Evolutionary conservation across 768 basidiomycete genomes (phyloP).

Genomic region (Collybia mongolica): DNA sequence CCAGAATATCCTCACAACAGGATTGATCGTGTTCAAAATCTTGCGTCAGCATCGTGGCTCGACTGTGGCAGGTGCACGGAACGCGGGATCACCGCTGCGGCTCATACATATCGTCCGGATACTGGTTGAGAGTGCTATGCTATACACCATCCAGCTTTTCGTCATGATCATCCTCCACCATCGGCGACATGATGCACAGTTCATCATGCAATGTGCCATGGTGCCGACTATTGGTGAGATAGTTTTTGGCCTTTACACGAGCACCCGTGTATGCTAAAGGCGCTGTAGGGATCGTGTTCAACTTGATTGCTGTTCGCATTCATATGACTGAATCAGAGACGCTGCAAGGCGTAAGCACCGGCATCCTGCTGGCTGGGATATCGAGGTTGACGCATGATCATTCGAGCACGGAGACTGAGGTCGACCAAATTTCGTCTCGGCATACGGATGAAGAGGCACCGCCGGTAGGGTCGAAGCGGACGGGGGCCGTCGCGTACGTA

Average conservation of each 20-base stretch:
- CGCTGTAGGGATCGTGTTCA: slow-evolving; percentile 27
- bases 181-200: slow-evolving; percentile 19
- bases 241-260: not conserved
- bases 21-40: slow-evolving; percentile 22
- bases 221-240: slow-evolving; percentile 28
- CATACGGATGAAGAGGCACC: too few relatives aligned
- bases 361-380: not conserved
- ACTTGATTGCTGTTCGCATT: slow-evolving; percentile 25
- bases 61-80: slow-evolving; percentile 11
- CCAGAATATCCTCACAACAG: slow-evolving; percentile 24
- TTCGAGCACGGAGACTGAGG: too few relatives aligned
- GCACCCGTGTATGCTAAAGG: not conserved
- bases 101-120: slow-evolving; percentile 22
- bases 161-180: slow-evolving; percentile 25
- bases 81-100: slow-evolving; percentile 7
- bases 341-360: not conserved
- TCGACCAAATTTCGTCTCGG: too few relatives aligned
- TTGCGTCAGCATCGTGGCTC: slow-evolving; percentile 20
- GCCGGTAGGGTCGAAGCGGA: too few relatives aligned
- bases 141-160: slow-evolving; percentile 26
- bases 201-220: slow-evolving; percentile 23
- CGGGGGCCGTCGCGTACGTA: too few relatives aligned
- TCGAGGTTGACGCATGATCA: not conserved
- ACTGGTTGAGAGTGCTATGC: slow-evolving; percentile 28
- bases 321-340: slow-evolving; percentile 19